A percentile compares a stretch with the other conserved stretches of the same genome.
phyloP scores from a whole-genome alignment of 495 filamentous ascomycete genomes.

The Podospora comata region DNA sequence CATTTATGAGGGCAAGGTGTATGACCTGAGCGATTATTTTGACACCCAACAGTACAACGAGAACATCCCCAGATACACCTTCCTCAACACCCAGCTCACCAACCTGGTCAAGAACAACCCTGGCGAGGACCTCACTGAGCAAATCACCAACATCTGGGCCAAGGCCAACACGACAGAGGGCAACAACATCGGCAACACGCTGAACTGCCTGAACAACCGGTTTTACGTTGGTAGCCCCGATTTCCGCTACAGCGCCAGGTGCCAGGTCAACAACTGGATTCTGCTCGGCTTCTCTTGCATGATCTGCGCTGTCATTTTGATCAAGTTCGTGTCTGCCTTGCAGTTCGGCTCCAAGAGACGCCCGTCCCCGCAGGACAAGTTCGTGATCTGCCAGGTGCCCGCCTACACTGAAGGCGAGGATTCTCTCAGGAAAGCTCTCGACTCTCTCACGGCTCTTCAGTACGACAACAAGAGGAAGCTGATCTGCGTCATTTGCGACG shows the following conservation, averaged over 20 bases:
- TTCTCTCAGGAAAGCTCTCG: conserved; percentile 82
- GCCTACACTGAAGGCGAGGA: conserved; percentile 99
- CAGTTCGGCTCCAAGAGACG: conserved; percentile 91
- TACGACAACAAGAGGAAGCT: conserved; percentile 98
- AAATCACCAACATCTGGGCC: conserved; percentile 51
- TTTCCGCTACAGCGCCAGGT: conserved; percentile 71
- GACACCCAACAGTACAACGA: conserved; percentile 59
- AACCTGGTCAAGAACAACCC: conserved; percentile 68
- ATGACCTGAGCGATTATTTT: conserved; percentile 91
- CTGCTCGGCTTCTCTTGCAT: conserved; percentile 81
- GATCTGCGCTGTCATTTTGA: conserved; percentile 70
- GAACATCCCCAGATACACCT: conserved; percentile 53
- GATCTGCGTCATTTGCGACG: conserved; percentile 90
- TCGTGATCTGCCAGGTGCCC: conserved; percentile 96
- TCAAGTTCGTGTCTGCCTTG: conserved; percentile 91
- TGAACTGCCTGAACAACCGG: conserved; percentile 76
- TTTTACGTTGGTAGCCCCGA: conserved; percentile 84
- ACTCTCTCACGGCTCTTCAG: conserved; percentile 87
- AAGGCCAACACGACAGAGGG: conserved; percentile 37
- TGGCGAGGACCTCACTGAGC: conserved; percentile 69
- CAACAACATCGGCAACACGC: conserved; percentile 50
- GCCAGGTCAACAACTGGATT: conserved; percentile 89
- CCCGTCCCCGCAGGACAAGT: conserved; percentile 90
- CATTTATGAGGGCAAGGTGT: conserved; percentile 69
- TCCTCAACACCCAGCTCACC: conserved; percentile 63